phyloP scores from a whole-genome alignment of 345 rosid species.

The Eucalyptus victrix region DNA sequence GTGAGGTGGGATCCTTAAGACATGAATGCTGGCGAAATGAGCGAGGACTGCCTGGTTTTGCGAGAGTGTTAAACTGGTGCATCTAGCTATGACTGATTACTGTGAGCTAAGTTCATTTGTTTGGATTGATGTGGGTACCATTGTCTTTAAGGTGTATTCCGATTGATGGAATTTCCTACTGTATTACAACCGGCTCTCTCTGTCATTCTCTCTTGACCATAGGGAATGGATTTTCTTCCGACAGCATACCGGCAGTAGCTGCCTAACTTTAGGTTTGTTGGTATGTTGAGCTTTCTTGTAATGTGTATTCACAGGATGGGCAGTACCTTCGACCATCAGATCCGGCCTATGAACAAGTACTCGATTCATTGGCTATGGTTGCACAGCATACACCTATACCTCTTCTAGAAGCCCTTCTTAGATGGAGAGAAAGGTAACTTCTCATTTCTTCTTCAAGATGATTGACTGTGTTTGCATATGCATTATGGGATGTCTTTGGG shows the following conservation, averaged over 20 bases:
- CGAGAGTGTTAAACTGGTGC: not conserved
- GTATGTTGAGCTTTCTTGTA: not conserved
- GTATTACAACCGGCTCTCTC: not conserved
- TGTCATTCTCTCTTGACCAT: not conserved
- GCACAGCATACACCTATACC: conserved; percentile 97
- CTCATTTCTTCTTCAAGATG: not conserved
- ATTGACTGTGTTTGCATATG: not conserved
- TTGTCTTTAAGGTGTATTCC: not conserved
- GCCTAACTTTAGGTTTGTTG: not conserved
- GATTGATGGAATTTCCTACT: not conserved
- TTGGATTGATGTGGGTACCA: not conserved
- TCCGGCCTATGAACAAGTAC: conserved; percentile 96
- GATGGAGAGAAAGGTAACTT: conserved; percentile 80
- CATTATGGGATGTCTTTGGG: not conserved
- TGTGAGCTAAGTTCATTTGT: not conserved
- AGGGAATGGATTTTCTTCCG: not conserved
- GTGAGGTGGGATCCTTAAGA: not conserved
- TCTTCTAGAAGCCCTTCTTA: conserved; percentile 90
- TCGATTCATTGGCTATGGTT: conserved; percentile 97
- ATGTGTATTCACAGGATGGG: conserved; percentile 59
- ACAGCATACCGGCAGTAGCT: not conserved
- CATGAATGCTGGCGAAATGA: not conserved
- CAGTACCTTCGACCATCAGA: conserved; percentile 95
- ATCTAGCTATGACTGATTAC: not conserved
- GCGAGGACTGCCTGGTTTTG: not conserved